Conservation (phyloP, 2,329 filamentous ascomycete genomes). For the Pochonia chlamydosporia region DNA sequence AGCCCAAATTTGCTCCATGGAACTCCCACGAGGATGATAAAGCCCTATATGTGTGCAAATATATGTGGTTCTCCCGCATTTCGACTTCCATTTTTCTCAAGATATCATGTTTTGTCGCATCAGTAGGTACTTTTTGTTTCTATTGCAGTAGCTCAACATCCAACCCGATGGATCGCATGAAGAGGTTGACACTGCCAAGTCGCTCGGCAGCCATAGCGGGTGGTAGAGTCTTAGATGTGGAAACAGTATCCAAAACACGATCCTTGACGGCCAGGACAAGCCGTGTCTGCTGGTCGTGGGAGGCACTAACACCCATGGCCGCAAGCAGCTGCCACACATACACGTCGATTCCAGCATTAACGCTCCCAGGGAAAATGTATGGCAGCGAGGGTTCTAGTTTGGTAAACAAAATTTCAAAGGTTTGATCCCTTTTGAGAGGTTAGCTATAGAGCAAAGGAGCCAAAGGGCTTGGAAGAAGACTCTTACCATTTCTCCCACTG, state of each 20-base stretch:
- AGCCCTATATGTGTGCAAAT: slow-evolving; percentile 1
- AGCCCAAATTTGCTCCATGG: slow-evolving; percentile 1
- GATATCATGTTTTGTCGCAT: slow-evolving; percentile 5
- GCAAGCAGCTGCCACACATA: slow-evolving; percentile 98
- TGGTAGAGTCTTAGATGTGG: slow-evolving; percentile 82
- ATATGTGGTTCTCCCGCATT: neutral
- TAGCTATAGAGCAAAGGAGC: slow-evolving; percentile 16
- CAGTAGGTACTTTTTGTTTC: slow-evolving; percentile 8
- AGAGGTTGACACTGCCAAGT: slow-evolving; percentile 89
- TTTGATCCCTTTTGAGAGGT: slow-evolving; percentile 52
- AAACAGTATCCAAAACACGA: slow-evolving; percentile 91
- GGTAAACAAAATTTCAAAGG: slow-evolving; percentile 85
- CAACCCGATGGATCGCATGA: slow-evolving; percentile 97
- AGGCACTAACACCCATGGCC: slow-evolving; percentile 88
- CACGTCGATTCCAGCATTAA: slow-evolving; percentile 85
- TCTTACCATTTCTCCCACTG: slow-evolving; percentile 76
- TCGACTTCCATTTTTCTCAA: neutral
- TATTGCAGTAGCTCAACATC: slow-evolving; percentile 71
- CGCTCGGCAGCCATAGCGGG: slow-evolving; percentile 78
- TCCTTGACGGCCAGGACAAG: slow-evolving; percentile 96
- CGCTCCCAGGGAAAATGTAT: slow-evolving; percentile 84
- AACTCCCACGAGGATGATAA: slow-evolving; percentile 1
- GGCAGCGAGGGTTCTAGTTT: slow-evolving; percentile 76
- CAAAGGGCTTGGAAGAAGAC: neutral
- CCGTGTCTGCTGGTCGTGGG: slow-evolving; percentile 89